These are phyloP conservation scores for Naganishia liquefaciens DNA, from an alignment of 1,284 basidiomycete species.

Conservation along the genomic window DNA sequence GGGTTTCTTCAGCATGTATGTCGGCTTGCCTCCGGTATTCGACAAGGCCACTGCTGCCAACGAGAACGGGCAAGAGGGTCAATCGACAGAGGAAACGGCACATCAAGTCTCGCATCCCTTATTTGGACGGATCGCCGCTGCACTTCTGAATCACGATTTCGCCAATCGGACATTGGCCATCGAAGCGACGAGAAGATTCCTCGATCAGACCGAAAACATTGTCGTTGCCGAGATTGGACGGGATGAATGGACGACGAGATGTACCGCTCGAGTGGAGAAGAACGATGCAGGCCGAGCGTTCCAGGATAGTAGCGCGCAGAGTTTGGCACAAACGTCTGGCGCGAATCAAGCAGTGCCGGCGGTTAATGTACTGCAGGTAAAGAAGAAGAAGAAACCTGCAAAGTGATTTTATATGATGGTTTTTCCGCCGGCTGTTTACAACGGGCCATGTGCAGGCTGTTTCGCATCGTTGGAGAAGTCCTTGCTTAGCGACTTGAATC, in stretches of 20 bases:
- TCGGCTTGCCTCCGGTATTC: slow-evolving; percentile 37
- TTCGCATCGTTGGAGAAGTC: too few species aligned
- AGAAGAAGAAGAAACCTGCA: slow-evolving; percentile 28
- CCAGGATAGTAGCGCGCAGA: background rate
- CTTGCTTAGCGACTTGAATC: too few species aligned
- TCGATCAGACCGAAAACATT: slow-evolving; percentile 59
- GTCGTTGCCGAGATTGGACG: slow-evolving; percentile 46
- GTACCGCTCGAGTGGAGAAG: background rate
- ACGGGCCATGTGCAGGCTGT: too few species aligned
- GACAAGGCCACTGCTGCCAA: background rate
- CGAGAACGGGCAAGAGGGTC: slow-evolving; percentile 4
- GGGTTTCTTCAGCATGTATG: slow-evolving; percentile 73
- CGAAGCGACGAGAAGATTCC: slow-evolving; percentile 69
- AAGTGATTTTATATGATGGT: slow-evolving; percentile 16
- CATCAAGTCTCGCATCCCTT: slow-evolving; percentile 58
- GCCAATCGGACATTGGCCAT: slow-evolving; percentile 64
- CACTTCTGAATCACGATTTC: slow-evolving; percentile 76
- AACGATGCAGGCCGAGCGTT: slow-evolving; percentile 22
- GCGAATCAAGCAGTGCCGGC: background rate
- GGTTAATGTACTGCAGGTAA: slow-evolving; percentile 28
- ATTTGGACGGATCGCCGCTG: slow-evolving; percentile 66
- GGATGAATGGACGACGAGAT: slow-evolving; percentile 38
- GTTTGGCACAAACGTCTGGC: background rate
- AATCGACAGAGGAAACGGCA: background rate
- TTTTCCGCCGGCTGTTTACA: background rate